These are phyloP conservation scores for Apiospora kogelbergensis DNA, from an alignment of 2,329 filamentous ascomycete species.

Conservation along the genomic window DNA sequence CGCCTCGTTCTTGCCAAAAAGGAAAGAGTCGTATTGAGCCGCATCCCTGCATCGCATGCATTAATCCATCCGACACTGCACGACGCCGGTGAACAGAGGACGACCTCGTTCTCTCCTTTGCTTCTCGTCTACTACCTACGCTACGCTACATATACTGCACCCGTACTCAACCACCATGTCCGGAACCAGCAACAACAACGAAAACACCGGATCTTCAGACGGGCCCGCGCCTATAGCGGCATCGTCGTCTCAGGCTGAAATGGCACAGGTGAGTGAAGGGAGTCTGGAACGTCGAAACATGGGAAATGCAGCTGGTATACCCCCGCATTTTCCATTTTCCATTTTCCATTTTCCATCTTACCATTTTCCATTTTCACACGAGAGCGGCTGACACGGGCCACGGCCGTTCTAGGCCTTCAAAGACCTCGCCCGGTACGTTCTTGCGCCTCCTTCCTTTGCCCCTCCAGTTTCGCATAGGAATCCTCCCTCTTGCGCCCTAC, in stretches of 20 bases:
- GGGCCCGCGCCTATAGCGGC: neutral
- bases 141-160: neutral
- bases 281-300: neutral
- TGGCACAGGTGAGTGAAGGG: conserved; percentile 9
- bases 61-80: neutral
- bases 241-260: conserved; percentile 8
- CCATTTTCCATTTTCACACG: too few relatives aligned
- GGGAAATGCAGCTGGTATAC: neutral
- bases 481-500: neutral
- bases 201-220: neutral
- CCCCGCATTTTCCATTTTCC: conserved; percentile 7
- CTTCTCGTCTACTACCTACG: neutral
- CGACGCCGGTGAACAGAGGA: neutral
- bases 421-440: conserved; percentile 33
- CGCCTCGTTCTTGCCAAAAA: too few relatives aligned
- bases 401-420: conserved; percentile 29
- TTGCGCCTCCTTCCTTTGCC: neutral
- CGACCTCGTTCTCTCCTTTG: too few relatives aligned
- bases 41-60: neutral
- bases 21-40: neutral
- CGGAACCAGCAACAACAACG: neutral
- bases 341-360: too few relatives aligned
- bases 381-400: conserved; percentile 4
- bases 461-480: neutral
- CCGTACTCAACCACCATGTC: neutral